Evolutionary conservation across 257 asterid genomes (phyloP).

Genomic region (Capsicum rhomboideum): DNA sequence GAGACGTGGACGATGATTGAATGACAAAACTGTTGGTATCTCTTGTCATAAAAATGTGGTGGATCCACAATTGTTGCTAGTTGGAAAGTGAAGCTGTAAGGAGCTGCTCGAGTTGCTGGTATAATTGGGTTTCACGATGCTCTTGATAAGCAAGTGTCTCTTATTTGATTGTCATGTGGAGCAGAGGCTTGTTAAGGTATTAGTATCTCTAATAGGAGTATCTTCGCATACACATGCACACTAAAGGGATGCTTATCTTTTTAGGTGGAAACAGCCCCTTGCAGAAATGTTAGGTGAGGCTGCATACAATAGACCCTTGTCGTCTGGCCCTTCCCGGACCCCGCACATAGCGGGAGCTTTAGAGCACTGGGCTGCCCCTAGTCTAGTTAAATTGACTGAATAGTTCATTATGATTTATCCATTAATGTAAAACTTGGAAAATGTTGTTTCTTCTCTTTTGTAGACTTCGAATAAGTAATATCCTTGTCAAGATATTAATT

Average conservation of each 20-base stretch:
- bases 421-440: background rate
- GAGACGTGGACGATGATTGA: background rate
- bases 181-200: background rate
- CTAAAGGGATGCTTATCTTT: background rate
- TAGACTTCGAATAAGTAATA: background rate
- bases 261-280: too few species aligned
- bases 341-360: too few species aligned
- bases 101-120: background rate
- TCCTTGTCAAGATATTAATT: background rate
- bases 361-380: too few species aligned
- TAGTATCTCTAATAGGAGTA: background rate
- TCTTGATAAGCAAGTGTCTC: background rate
- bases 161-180: background rate
- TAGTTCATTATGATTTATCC: background rate
- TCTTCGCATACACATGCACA: background rate
- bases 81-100: background rate
- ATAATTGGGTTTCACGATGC: background rate
- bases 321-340: too few species aligned
- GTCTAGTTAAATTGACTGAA: background rate
- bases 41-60: background rate
- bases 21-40: background rate
- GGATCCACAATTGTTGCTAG: background rate
- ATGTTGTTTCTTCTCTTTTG: background rate
- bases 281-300: too few species aligned
- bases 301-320: too few species aligned